These are phyloP conservation scores for Ramalina intermedia DNA, from an alignment of 495 filamentous ascomycete species.

Conservation along the genomic window DNA sequence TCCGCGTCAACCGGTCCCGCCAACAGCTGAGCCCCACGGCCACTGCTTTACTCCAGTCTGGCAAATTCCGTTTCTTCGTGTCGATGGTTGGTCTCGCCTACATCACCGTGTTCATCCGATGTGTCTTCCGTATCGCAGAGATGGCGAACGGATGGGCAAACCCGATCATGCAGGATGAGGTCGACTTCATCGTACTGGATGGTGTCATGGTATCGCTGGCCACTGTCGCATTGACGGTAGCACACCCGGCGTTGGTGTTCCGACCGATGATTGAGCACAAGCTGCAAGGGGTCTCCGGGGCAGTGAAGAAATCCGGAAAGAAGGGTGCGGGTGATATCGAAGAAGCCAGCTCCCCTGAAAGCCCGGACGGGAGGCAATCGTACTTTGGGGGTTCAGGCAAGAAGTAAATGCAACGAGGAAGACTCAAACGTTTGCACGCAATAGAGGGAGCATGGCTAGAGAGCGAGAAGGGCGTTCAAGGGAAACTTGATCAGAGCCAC, in stretches of 20 bases:
- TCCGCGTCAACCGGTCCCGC: constrained; percentile 1
- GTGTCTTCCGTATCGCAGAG: constrained; percentile 45
- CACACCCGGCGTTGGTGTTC: constrained; percentile 36
- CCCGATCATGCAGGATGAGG: constrained; percentile 50
- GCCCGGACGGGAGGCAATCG: no score
- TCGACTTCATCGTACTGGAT: constrained; percentile 49
- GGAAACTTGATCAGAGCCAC: no score
- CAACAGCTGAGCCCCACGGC: constrained; percentile 10
- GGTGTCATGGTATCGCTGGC: constrained; percentile 36
- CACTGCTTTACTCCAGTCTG: constrained; percentile 22
- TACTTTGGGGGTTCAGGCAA: no score
- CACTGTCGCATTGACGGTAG: constrained; percentile 28
- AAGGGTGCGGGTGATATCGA: no score
- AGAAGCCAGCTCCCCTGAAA: no score
- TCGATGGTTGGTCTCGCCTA: constrained; percentile 41
- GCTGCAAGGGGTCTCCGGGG: no score
- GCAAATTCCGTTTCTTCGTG: constrained; percentile 37
- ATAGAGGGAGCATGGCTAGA: no score
- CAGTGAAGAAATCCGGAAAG: no score
- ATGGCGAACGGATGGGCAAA: constrained; percentile 61
- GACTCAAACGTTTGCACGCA: no score
- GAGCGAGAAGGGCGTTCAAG: no score
- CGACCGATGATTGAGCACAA: constrained; percentile 10
- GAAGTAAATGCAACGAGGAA: no score
- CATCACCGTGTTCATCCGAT: constrained; percentile 46